Evolutionary conservation across 208 protist species (phyloP), one percentile per base, ranked within the genome.

Genomic region (Crithidia mellificae): DNA sequence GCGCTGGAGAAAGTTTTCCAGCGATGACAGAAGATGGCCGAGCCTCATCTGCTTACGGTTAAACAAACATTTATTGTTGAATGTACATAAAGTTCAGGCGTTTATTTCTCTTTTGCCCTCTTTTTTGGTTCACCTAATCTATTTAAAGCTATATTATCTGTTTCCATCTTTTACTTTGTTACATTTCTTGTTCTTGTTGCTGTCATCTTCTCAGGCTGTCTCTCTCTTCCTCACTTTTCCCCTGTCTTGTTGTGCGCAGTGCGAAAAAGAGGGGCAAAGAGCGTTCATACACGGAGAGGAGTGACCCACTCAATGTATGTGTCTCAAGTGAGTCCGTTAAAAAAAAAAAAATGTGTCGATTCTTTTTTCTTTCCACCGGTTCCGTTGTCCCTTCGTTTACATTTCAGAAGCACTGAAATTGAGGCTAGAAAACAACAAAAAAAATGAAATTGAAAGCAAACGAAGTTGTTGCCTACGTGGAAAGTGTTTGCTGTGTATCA

Each of bases 281-380:
- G 12, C 4, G 52, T 7, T 14, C 17, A 25, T 44, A 19, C 12
- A 14, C 5, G 7, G n/a, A 22, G 25, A 63, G 19, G 36, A 38
- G 22, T 20, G 24, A 30, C 27, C 22, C 41, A 30, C 24, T 34
- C 20, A 5, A 24, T 38, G 56, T 32, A n/a, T 63, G 22, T 50
- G 52, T 49, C 12, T 7, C 41, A 6, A 19, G 41, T 36, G 17
- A 63, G 6, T 43, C 17, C 11, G 29, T 22, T 58, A 19, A 39
- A 38, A 38, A 38, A 38, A 5, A 38, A 38, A 12, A 38, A 38
- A 57, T 51, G 25, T 36, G 32, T 14, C 43, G 53, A 43, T 47
- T 59, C 57, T 68, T 67, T 56, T 68, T 50, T 44, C 27, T 27
- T 30, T 51, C 47, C 50, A 1, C 24, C n/a, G 12, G n/a, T 59